These are phyloP conservation scores for Corylus avellana DNA, from an alignment of 306 rosid species.

Conservation along the genomic window DNA sequence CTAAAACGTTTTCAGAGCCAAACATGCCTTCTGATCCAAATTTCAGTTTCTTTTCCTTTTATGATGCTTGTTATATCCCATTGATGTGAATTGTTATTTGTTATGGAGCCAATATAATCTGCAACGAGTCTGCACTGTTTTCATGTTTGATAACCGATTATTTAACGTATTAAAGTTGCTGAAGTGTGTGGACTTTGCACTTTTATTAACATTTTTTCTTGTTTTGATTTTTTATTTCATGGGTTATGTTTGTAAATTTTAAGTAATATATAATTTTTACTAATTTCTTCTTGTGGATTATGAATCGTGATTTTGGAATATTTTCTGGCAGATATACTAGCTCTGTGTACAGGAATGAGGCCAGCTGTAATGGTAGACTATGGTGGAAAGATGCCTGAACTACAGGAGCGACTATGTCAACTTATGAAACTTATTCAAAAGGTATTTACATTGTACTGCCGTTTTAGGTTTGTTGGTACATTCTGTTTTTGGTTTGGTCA, in stretches of 20 bases:
- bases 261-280: not conserved
- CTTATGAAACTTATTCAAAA: conserved; percentile 52
- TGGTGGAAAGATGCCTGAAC: conserved; percentile 85
- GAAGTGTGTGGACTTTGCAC: not conserved
- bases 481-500: not conserved
- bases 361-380: conserved; percentile 81
- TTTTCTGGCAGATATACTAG: conserved; percentile 60
- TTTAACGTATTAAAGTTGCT: not conserved
- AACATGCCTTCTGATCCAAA: not conserved
- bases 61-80: not conserved
- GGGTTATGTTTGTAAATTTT: not conserved
- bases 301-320: conserved; percentile 6
- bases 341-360: conserved; percentile 76
- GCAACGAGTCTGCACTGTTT: not conserved
- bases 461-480: not conserved
- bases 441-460: conserved; percentile 27
- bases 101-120: not conserved
- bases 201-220: not conserved
- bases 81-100: not conserved
- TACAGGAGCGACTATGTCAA: conserved; percentile 62
- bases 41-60: not conserved
- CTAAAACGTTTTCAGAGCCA: not conserved
- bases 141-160: not conserved
- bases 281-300: not conserved
- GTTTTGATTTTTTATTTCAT: not conserved